Evolutionary conservation across 2,329 filamentous ascomycete species (phyloP), one percentile per base, ranked within the genome.

Genomic region (Proliferodiscus dingleyae): DNA sequence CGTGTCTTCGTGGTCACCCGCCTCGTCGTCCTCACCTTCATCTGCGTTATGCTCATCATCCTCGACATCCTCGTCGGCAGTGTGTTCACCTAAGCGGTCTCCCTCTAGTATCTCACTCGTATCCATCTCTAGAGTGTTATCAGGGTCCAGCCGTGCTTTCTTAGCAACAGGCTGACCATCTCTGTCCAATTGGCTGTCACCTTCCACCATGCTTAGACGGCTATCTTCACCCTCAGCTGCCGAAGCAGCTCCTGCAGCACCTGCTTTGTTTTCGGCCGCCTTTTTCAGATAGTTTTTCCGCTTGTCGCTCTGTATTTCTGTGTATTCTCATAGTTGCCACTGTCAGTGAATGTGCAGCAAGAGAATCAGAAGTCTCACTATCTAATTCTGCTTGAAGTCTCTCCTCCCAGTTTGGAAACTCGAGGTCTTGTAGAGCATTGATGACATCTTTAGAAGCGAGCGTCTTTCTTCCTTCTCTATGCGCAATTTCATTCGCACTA

Each of bases 361-460:
- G 11, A 34, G 16, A 8, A 22, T n/a, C 30, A 36, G 8, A 16
- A 16, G 24, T 71, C 81, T 38, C 64, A 88, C 85, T 89, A 33
- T 79, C 77, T 62, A 89, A 83, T 65, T 91, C 87, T 5, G 80
- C 83, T 65, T 91, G 83, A 24, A 91, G 70, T 26, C 80, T 73
- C 11, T 78, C 77, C 45, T 88, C 71, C 62, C 90, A 89, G n/a
- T 73, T 74, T 39, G 71, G 68, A 52, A 87, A 87, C 63, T 91
- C 87, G 37, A 83, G 77, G 22, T 85, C 80, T n/a, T 85, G 80
- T 21, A 93, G 73, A 0, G 86, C 87, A 40, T 81, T 80, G 60
- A 90, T 81, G 32, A 93, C 85, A 61, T 91, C 86, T 32, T 76
- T 74, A 0, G 86, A 85, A 58, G 80, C 76, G 56, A 93, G 85